Base-by-base conservation (phyloP, 2,329 filamentous ascomycete genomes). In the Fusarium papillatum region DNA sequence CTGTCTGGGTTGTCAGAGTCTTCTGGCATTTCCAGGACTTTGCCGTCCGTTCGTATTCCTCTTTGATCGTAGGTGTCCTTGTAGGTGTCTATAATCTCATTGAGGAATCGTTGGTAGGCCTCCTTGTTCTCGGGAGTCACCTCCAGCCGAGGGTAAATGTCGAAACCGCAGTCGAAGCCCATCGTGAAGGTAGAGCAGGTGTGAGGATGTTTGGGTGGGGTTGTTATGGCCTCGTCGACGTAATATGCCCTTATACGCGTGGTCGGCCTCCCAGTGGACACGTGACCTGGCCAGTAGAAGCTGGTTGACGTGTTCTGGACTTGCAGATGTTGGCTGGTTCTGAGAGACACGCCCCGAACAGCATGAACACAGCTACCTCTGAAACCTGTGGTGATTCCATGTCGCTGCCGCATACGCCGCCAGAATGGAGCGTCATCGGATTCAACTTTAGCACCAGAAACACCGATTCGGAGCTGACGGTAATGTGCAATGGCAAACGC, bases 401-500 rank as follows among this genome's bases (percentile, higher is more conserved):
- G 7, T 46, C 22, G 13, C 43, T 24, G 13, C 13, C 22, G 22
- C 43, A 24, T 7, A 16, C 4, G 14, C 4, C 22, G 1, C 43
- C 29, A 48, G 38, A 19, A 14, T 68, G 66, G 66, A 57, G 66
- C 17, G 36, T 53, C 7, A 7, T 65, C 10, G 63, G 66, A 38
- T 76, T 79, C 41, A 65, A 29, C 9, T 75, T 75, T 50, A 74
- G 67, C 61, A 48, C 26, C 14, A 48, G 55, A 29, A 29, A 77
- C 53, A 74, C 71, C 16, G 64, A 79, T 53, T 61, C 74, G 5
- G 46, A 70, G 57, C 53, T 80, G 31, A 66, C 68, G 10, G 64
- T 75, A 13, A 71, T 74, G 67, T 79, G 76, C 62, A 71, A 73
- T 46, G 61, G 64, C 22, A 66, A 62, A 26, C 74, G 71, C 29